phyloP scores from a whole-genome alignment of 2,329 filamentous ascomycete species.

The Cryphonectria carpinicola region DNA sequence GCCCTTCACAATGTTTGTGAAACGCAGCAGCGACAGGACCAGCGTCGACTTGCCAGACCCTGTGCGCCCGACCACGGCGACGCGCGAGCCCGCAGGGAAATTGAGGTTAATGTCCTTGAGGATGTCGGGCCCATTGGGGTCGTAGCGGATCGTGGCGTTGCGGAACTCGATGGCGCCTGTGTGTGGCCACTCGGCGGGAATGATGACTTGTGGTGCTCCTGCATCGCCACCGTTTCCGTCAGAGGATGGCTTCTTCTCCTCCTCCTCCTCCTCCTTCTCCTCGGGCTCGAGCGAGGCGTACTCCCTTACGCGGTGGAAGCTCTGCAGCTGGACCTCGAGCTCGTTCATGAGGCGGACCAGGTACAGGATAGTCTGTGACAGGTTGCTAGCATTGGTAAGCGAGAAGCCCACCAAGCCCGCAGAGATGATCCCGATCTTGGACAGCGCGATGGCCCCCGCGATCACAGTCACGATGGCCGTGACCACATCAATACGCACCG shows the following conservation, averaged over 20 bases:
- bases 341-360: slow-evolving; percentile 60
- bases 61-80: slow-evolving; percentile 69
- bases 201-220: neutral
- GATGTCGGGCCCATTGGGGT: slow-evolving; percentile 36
- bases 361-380: slow-evolving; percentile 55
- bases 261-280: slow-evolving; percentile 28
- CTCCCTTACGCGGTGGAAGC: slow-evolving; percentile 41
- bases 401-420: slow-evolving; percentile 61
- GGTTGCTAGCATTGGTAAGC: slow-evolving; percentile 57
- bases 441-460: slow-evolving; percentile 57
- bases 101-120: slow-evolving; percentile 35
- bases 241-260: neutral
- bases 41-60: slow-evolving; percentile 68
- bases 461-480: slow-evolving; percentile 55
- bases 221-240: slow-evolving; percentile 11
- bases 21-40: slow-evolving; percentile 41
- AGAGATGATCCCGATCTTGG: slow-evolving; percentile 49
- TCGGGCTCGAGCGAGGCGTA: slow-evolving; percentile 37
- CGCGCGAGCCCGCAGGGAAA: slow-evolving; percentile 59
- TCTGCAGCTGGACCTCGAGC: slow-evolving; percentile 60
- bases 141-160: slow-evolving; percentile 36
- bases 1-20: slow-evolving; percentile 40
- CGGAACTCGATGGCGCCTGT: slow-evolving; percentile 36
- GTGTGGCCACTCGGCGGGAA: slow-evolving; percentile 35
- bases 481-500: slow-evolving; percentile 57